These are phyloP conservation scores for Incumbomyces lentus DNA, from an alignment of 2,329 filamentous ascomycete genomes.

Conservation along the genomic window DNA sequence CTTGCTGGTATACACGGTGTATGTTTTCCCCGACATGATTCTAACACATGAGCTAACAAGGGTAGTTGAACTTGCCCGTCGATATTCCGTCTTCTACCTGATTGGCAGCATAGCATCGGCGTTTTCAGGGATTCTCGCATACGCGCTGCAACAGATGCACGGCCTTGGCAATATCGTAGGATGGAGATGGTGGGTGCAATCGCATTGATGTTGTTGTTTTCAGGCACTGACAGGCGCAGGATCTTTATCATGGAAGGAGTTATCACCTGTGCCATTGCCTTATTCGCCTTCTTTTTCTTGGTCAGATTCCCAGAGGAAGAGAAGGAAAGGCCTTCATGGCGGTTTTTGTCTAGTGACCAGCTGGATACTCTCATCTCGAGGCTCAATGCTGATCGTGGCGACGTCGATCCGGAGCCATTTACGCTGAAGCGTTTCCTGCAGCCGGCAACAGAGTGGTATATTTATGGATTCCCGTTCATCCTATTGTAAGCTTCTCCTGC, in stretches of 20 bases:
- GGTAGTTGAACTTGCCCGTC: neutral
- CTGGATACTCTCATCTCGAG: slow-evolving; percentile 23
- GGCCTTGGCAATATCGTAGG: no score
- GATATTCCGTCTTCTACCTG: slow-evolving; percentile 12
- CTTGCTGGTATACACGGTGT: slow-evolving; percentile 14
- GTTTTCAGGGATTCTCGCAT: slow-evolving; percentile 13
- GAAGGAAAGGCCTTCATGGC: neutral
- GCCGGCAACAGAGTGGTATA: slow-evolving; percentile 34
- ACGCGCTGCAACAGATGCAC: slow-evolving; percentile 9
- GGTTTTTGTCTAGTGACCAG: slow-evolving; percentile 5
- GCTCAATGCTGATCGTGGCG: slow-evolving; percentile 49
- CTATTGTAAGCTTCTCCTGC: slow-evolving; percentile 23
- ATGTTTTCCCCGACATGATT: slow-evolving; percentile 10
- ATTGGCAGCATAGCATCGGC: slow-evolving; percentile 8
- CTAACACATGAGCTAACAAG: neutral
- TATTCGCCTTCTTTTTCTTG: slow-evolving; percentile 20
- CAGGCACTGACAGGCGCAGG: no score
- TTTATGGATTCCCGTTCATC: slow-evolving; percentile 45
- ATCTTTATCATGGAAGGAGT: slow-evolving; percentile 20
- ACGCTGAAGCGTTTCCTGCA: slow-evolving; percentile 21
- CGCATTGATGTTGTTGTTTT: slow-evolving; percentile 30
- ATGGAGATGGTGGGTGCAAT: neutral
- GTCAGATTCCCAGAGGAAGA: slow-evolving; percentile 25
- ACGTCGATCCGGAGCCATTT: slow-evolving; percentile 34
- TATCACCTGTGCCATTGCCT: slow-evolving; percentile 20